Evolutionary conservation across 345 rosid genomes (phyloP).

Genomic region (Syzygium aromaticum): DNA sequence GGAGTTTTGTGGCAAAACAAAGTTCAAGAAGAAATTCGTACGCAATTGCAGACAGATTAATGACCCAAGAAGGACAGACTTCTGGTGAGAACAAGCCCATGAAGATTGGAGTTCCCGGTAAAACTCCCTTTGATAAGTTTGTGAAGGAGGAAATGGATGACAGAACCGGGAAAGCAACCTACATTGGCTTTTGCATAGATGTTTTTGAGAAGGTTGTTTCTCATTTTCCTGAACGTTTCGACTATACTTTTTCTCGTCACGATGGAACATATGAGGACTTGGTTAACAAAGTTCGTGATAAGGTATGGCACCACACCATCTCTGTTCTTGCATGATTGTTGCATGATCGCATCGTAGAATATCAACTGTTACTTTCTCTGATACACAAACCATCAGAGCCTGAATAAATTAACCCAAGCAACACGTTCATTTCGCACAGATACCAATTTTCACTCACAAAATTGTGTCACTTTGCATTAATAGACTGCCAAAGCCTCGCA

Average conservation of each 20-base stretch:
- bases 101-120: slow-evolving; percentile 36
- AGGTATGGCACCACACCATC: slow-evolving; percentile 19
- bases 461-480: background rate
- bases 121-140: slow-evolving; percentile 29
- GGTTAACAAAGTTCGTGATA: slow-evolving; percentile 21
- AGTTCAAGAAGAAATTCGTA: background rate
- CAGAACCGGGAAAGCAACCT: background rate
- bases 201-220: slow-evolving; percentile 17
- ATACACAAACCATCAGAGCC: background rate
- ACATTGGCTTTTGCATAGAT: slow-evolving; percentile 41
- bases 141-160: slow-evolving; percentile 16
- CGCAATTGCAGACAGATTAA: background rate
- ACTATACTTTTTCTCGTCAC: slow-evolving; percentile 10
- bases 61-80: slow-evolving; percentile 28
- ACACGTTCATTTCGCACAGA: background rate
- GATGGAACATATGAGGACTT: slow-evolving; percentile 32
- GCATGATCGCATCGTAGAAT: background rate
- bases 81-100: background rate
- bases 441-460: background rate
- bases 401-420: background rate
- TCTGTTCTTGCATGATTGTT: background rate
- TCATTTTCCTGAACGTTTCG: slow-evolving; percentile 9
- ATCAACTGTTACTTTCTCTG: background rate
- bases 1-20: background rate
- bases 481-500: background rate